Percentiles rank a stretch among this genome's conserved stretches.
Conservation (phyloP, 2,329 filamentous ascomycete genomes). For the Aspergillus uvarum region DNA sequence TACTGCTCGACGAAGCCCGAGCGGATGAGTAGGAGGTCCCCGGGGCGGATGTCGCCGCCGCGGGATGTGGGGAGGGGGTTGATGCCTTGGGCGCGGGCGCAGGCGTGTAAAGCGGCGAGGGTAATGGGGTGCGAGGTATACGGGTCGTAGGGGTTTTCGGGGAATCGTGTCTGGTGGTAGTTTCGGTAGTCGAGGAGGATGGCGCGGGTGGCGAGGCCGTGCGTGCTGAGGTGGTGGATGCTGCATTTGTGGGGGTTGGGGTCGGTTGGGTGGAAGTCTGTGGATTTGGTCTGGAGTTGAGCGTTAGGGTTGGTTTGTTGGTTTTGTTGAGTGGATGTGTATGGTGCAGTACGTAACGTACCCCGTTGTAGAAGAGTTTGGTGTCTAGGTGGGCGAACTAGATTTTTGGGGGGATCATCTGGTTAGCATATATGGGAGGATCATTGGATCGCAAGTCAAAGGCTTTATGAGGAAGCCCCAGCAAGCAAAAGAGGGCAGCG, state of each 20-base stretch:
- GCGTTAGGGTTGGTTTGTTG: neutral
- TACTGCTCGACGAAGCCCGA: constrained; percentile 63
- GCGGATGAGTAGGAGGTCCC: constrained; percentile 66
- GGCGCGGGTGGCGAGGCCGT: constrained; percentile 45
- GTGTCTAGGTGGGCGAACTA: constrained; percentile 41
- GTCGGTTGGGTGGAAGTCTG: constrained; percentile 35
- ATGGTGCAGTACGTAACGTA: constrained; percentile 23
- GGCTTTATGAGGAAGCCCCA: neutral
- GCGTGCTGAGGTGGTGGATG: constrained; percentile 44
- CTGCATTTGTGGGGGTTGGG: constrained; percentile 38
- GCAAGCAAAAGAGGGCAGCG: neutral
- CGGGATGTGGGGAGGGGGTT: constrained; percentile 58
- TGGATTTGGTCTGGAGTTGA: constrained; percentile 34
- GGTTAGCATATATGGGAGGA: neutral
- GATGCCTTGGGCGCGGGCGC: constrained; percentile 60
- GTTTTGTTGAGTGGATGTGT: neutral
- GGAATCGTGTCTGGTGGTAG: constrained; percentile 52
- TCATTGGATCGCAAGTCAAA: no score
- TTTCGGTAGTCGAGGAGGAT: constrained; percentile 47
- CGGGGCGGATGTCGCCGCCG: constrained; percentile 57
- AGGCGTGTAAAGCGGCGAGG: constrained; percentile 55
- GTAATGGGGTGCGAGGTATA: constrained; percentile 56
- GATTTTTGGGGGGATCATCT: neutral
- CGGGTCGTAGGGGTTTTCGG: constrained; percentile 53
- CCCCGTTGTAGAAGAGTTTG: constrained; percentile 44